Conservation (phyloP, 768 basidiomycete genomes). For the Coprinopsis sp. region DNA sequence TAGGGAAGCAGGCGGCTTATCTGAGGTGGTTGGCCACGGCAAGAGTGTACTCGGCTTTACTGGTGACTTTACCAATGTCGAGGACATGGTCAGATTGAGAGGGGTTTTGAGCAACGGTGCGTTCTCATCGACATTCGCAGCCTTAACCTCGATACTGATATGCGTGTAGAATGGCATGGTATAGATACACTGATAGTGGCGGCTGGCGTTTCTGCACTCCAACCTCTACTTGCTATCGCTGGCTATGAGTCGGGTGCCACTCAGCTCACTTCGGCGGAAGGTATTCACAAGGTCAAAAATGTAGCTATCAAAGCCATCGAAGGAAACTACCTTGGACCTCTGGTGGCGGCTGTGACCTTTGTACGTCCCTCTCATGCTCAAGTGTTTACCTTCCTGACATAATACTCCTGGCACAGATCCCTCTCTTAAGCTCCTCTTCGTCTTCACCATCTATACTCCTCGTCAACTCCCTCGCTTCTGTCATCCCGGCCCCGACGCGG, state of each 20-base stretch:
- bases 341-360: conserved; percentile 65
- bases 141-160: neutral
- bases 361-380: conserved; percentile 36
- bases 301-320: conserved; percentile 52
- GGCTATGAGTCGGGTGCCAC: conserved; percentile 39
- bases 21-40: no score
- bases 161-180: conserved; percentile 64
- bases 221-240: conserved; percentile 68
- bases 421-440: conserved; percentile 63
- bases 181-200: conserved; percentile 79
- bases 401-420: conserved; percentile 50
- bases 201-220: conserved; percentile 81
- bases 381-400: neutral
- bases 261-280: conserved; percentile 37
- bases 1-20: conserved; percentile 8
- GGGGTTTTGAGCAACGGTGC: conserved; percentile 49
- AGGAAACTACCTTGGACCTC: conserved; percentile 68
- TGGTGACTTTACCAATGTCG: conserved; percentile 61
- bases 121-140: conserved; percentile 16
- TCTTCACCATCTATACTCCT: conserved; percentile 69
- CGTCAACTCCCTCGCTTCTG: conserved; percentile 71
- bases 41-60: conserved; percentile 40
- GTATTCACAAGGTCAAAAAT: conserved; percentile 54
- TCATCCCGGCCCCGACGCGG: conserved; percentile 83
- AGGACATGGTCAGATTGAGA: conserved; percentile 64